A percentile compares a stretch with the other conserved stretches of the same genome.
phyloP scores from a whole-genome alignment of 331 rosid genomes.

The Malus hybrid region DNA sequence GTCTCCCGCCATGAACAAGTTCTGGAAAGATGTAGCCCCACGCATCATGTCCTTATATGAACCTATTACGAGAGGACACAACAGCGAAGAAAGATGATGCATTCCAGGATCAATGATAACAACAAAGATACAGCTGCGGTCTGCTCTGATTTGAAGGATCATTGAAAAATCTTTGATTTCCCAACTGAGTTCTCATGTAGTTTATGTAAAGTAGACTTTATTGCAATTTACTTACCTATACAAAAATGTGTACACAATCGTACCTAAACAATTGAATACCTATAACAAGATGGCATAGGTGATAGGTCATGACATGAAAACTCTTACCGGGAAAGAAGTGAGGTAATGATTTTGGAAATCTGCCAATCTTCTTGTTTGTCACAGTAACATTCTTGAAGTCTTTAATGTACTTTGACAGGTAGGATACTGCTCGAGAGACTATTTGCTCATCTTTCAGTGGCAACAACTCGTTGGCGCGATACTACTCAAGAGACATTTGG shows the following conservation, averaged over 20 bases:
- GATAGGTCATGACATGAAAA: background rate
- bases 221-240: background rate
- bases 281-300: background rate
- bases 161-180: background rate
- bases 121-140: background rate
- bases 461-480: conserved; percentile 44
- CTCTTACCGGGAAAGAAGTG: conserved; percentile 49
- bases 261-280: background rate
- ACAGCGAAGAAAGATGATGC: background rate
- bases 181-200: background rate
- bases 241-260: background rate
- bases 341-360: conserved; percentile 38
- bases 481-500: conserved; percentile 19
- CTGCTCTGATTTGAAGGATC: background rate
- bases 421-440: conserved; percentile 28
- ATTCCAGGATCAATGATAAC: background rate
- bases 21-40: conserved; percentile 40
- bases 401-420: conserved; percentile 42
- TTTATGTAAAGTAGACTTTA: background rate
- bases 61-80: conserved; percentile 19
- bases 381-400: conserved; percentile 30
- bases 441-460: conserved; percentile 34
- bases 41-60: conserved; percentile 46
- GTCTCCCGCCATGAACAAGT: conserved; percentile 60
- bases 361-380: conserved; percentile 30